phyloP scores from a whole-genome alignment of 352 stramenopile species.

The Pythium sp. region DNA sequence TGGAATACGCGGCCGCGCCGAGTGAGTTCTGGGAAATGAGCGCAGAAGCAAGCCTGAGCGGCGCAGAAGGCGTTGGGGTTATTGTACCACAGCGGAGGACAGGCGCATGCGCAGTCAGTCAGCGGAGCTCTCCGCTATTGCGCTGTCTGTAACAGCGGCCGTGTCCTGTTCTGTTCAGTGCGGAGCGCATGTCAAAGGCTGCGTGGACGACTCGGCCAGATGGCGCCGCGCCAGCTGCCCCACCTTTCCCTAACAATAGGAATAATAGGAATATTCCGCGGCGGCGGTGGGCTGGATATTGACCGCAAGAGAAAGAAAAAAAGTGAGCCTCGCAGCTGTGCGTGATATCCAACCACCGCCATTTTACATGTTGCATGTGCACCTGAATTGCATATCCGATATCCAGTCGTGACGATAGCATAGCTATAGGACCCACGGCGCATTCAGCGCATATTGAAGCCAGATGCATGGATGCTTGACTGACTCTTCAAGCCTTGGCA shows the following conservation, averaged over 20 bases:
- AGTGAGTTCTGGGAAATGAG: background rate
- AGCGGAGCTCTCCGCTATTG: background rate
- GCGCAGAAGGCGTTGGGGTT: background rate
- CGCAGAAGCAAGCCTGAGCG: background rate
- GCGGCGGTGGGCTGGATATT: background rate
- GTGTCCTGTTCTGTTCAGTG: background rate
- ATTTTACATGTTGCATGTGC: background rate
- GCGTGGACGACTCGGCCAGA: conserved; percentile 3
- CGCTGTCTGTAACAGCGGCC: background rate
- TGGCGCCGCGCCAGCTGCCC: conserved; percentile 8
- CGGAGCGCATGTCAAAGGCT: conserved; percentile 2
- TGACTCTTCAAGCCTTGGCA: background rate
- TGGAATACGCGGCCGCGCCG: background rate
- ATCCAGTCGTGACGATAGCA: background rate
- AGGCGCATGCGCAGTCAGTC: conserved; percentile 4
- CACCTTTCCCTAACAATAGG: conserved; percentile 8
- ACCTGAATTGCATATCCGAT: background rate
- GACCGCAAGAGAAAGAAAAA: background rate
- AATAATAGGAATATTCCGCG: background rate
- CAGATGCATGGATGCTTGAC: background rate
- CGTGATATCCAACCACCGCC: background rate
- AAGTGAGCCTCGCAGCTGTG: background rate
- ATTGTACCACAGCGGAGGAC: background rate
- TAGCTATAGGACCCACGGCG: background rate
- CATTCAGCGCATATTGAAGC: background rate